phyloP scores from a whole-genome alignment of 1,284 basidiomycete species.

The Porogramme epimiltina region DNA sequence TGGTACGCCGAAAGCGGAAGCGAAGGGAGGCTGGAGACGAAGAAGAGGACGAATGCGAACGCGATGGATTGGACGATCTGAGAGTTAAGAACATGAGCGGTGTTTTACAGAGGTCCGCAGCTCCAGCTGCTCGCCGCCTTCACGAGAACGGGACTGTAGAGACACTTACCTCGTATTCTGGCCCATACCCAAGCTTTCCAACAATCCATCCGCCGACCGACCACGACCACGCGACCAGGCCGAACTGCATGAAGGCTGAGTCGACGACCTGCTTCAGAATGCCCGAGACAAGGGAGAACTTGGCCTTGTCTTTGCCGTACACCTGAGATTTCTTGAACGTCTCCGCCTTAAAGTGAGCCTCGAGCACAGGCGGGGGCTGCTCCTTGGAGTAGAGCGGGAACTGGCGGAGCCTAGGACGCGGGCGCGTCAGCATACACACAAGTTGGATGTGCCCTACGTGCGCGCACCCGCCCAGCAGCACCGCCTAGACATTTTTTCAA shows the following conservation, averaged over 20 bases:
- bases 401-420: slow-evolving; percentile 67
- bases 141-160: not conserved
- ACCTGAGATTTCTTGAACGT: slow-evolving; percentile 88
- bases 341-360: slow-evolving; percentile 69
- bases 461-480: not conserved
- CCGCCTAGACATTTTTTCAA: too few relatives aligned
- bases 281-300: slow-evolving; percentile 75
- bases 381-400: slow-evolving; percentile 81
- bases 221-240: slow-evolving; percentile 86
- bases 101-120: too few relatives aligned
- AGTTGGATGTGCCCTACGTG: too few relatives aligned
- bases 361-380: slow-evolving; percentile 77
- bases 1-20: slow-evolving; percentile 82
- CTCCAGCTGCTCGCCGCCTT: not conserved
- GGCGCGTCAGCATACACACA: not conserved
- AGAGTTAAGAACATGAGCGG: slow-evolving; percentile 6
- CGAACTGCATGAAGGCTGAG: slow-evolving; percentile 72
- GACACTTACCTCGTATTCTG: slow-evolving; percentile 63
- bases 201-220: slow-evolving; percentile 53
- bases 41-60: slow-evolving; percentile 72
- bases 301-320: slow-evolving; percentile 93
- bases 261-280: slow-evolving; percentile 76
- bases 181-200: slow-evolving; percentile 57
- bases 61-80: slow-evolving; percentile 85
- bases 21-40: slow-evolving; percentile 68